Conservation (phyloP, 495 filamentous ascomycete species). For the Pyrenula aspistea region DNA sequence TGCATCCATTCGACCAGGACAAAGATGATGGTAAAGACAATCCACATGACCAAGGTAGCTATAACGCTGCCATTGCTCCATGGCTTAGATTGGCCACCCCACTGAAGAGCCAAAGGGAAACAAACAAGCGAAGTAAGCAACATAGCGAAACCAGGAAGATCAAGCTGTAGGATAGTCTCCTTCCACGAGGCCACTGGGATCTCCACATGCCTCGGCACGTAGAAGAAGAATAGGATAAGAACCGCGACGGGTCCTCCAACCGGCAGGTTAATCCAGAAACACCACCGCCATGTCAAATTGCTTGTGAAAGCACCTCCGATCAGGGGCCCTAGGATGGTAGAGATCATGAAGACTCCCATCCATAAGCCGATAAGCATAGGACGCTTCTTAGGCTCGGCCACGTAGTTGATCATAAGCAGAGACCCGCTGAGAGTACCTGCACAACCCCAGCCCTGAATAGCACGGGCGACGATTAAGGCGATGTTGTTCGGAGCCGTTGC, state of each 20-base stretch:
- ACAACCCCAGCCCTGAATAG: too few species aligned
- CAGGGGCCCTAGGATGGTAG: conserved; percentile 10
- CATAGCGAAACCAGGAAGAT: conserved; percentile 20
- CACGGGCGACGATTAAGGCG: too few species aligned
- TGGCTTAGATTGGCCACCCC: conserved; percentile 24
- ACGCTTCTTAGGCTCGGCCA: too few species aligned
- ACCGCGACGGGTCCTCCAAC: conserved; percentile 45
- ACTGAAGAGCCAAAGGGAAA: conserved; percentile 28
- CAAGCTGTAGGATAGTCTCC: conserved; percentile 21
- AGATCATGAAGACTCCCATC: too few species aligned
- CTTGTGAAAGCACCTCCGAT: conserved; percentile 8
- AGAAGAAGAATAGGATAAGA: conserved; percentile 39
- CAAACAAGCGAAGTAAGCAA: conserved; percentile 23
- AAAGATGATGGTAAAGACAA: conserved; percentile 21
- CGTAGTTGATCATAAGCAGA: too few species aligned
- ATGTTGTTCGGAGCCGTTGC: too few species aligned
- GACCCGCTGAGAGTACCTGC: too few species aligned
- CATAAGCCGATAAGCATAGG: too few species aligned
- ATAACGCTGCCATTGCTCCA: conserved; percentile 23
- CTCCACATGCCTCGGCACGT: conserved; percentile 15
- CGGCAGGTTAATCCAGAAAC: conserved; percentile 41
- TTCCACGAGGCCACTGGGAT: conserved; percentile 14
- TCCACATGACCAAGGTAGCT: conserved; percentile 21
- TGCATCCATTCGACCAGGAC: conserved; percentile 11
- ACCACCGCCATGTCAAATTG: background rate